These are phyloP conservation scores for Kondoa subrosea DNA, from an alignment of 768 basidiomycete genomes.

Conservation along the genomic window DNA sequence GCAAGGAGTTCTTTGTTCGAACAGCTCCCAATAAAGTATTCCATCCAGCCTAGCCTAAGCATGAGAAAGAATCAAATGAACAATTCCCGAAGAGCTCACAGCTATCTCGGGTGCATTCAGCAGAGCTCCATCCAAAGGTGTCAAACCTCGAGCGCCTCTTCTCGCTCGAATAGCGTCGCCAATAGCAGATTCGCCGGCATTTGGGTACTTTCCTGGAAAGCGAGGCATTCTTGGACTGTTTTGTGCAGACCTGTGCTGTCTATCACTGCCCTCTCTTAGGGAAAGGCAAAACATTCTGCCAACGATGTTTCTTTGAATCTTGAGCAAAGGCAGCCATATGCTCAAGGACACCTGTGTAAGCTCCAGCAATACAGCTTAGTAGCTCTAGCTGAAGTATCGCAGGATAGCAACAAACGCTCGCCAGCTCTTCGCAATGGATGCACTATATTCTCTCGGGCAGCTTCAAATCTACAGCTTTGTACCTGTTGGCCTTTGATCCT, in stretches of 20 bases:
- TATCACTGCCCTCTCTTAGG: not conserved
- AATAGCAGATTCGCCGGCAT: conserved; percentile 23
- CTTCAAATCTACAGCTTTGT: conserved; percentile 18
- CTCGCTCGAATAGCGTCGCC: conserved; percentile 30
- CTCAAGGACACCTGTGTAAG: not conserved
- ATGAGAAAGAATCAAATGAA: no score
- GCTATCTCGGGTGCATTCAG: conserved; percentile 31
- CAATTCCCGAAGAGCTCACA: conserved; percentile 4
- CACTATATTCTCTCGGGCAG: conserved; percentile 11
- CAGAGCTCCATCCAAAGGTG: conserved; percentile 30
- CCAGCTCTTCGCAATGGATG: not conserved
- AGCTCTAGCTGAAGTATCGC: not conserved
- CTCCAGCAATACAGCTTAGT: not conserved
- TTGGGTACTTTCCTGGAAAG: conserved; percentile 11
- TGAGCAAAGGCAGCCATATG: not conserved
- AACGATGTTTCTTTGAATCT: no score
- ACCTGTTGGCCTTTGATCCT: conserved; percentile 17
- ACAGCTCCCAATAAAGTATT: conserved; percentile 30
- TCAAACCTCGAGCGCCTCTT: conserved; percentile 29
- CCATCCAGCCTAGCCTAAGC: conserved; percentile 27
- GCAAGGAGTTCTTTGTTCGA: conserved; percentile 28
- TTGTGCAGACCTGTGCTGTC: not conserved
- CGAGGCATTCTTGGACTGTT: not conserved
- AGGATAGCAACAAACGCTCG: not conserved
- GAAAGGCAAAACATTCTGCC: not conserved